Conservation (phyloP, 2,329 filamentous ascomycete species). For the Verticillium nubilum region DNA sequence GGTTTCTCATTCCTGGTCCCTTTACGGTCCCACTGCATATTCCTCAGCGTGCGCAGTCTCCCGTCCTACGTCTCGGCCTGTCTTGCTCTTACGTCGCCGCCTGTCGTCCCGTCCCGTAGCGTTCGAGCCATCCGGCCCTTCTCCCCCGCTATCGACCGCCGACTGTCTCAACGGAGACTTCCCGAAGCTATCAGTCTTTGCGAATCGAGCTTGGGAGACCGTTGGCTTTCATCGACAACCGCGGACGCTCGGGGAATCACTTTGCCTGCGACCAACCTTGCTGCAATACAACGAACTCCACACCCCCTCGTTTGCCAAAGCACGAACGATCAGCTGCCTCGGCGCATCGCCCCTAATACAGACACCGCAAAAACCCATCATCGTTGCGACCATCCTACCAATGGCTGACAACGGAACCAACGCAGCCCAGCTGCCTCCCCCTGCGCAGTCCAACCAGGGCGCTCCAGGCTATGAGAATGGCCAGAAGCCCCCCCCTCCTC, state of each 20-base stretch:
- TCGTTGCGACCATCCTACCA: neutral
- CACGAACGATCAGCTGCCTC: neutral
- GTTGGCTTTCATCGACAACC: neutral
- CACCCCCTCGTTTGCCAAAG: neutral
- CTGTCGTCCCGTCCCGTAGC: neutral
- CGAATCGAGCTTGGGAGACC: neutral
- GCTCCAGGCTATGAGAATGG: constrained; percentile 72
- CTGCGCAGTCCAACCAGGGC: constrained; percentile 62
- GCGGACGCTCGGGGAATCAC: neutral
- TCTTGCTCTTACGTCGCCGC: neutral
- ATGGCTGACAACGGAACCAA: constrained; percentile 74
- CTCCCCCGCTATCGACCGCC: neutral
- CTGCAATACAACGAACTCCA: neutral
- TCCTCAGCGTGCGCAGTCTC: neutral
- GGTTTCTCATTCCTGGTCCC: constrained; percentile 12
- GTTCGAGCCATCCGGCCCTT: neutral
- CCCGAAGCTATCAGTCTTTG: neutral
- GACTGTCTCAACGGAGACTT: neutral
- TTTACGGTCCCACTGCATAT: neutral
- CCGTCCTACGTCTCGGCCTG: neutral
- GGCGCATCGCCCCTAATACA: neutral
- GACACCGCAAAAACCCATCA: constrained; percentile 17
- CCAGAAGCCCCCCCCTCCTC: constrained; percentile 77
- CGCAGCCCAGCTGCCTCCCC: constrained; percentile 62
- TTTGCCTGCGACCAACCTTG: neutral